Percentiles rank a stretch among this genome's conserved stretches.
phyloP scores from a whole-genome alignment of 2,329 filamentous ascomycete genomes.

The Ceratocystis cubensis region DNA sequence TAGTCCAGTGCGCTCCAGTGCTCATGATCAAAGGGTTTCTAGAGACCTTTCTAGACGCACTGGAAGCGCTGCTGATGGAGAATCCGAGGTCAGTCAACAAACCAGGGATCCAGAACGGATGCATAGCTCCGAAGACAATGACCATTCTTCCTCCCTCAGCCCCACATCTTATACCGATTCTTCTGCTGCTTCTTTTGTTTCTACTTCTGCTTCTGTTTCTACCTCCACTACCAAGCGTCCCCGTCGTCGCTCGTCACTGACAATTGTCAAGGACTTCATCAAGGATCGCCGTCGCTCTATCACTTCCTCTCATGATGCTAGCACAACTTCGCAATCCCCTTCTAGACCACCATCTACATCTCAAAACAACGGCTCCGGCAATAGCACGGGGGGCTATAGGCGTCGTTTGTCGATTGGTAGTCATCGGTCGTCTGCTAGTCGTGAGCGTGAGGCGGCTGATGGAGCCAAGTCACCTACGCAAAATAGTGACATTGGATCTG shows the following conservation, averaged over 20 bases:
- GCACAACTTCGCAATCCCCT: slow-evolving; percentile 32
- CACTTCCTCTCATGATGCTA: slow-evolving; percentile 33
- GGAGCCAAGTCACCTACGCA: slow-evolving; percentile 24
- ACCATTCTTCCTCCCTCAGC: background rate
- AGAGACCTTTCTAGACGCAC: slow-evolving; percentile 29
- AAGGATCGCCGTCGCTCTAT: slow-evolving; percentile 45
- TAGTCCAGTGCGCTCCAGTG: slow-evolving; percentile 12
- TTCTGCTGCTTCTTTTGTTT: slow-evolving; percentile 11
- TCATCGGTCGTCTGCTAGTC: slow-evolving; percentile 40
- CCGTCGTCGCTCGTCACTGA: slow-evolving; percentile 44
- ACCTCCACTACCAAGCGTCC: slow-evolving; percentile 11
- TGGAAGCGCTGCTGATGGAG: slow-evolving; percentile 24
- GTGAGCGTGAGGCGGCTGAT: slow-evolving; percentile 33
- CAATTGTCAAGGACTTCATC: slow-evolving; percentile 48
- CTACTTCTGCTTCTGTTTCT: slow-evolving; percentile 1
- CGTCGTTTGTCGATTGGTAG: slow-evolving; percentile 55
- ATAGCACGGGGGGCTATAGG: slow-evolving; percentile 35
- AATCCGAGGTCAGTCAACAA: slow-evolving; percentile 22
- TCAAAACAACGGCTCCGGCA: slow-evolving; percentile 27
- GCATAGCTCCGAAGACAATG: slow-evolving; percentile 1
- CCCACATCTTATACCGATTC: background rate
- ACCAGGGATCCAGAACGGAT: slow-evolving; percentile 4
- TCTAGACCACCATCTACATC: slow-evolving; percentile 38
- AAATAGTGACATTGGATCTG: slow-evolving; percentile 27
- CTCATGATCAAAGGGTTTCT: slow-evolving; percentile 37